Base-by-base conservation (phyloP, 23 red algal species). In the Gracilaria vermiculophylla region DNA sequence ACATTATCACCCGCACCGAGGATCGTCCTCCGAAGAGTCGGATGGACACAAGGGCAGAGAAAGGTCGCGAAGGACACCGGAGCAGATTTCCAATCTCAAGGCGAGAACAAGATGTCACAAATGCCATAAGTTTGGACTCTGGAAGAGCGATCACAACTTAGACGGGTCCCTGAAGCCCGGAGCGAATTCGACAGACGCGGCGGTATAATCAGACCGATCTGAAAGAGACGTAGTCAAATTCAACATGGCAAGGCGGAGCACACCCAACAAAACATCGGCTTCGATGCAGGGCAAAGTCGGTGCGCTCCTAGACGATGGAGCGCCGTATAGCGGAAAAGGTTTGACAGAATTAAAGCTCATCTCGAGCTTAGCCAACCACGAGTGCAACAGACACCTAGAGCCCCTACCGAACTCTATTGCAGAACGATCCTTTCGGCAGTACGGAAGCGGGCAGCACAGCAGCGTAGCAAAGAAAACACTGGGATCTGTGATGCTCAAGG, bases 291-390 rank as follows among this genome's bases (percentile, higher is more conserved):
- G 10, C 7, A 32, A n/a, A n/a, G n/a, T n/a, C n/a, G 39, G 11
- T 47, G 5, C 12, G 12, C 12, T 81, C 6, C 19, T 81, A 25
- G 77, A 81, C 24, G 77, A 81, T 62, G 77, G 77, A 36, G 51
- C 77, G 40, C 77, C 77, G 24, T 81, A 81, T 28, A 40, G 25
- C 13, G 77, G 53, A 43, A 81, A 61, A 15, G 77, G n/a, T 5
- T 4, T 15, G 24, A 54, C 5, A 31, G 52, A 81, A 33, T 20
- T 81, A 2, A 58, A 58, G 3, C 15, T 81, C 9, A 61, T 81
- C 17, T 21, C 40, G 17, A 9, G 3, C 15, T 20, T 35, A 9
- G 35, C 51, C 28, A 24, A 20, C 23, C 70, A 37, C 9, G 39
- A 8, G 42, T 76, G 36, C 40, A 14, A n/a, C 13, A 7, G 70